phyloP scores from a whole-genome alignment of 495 filamentous ascomycete species.

The Aspergillus kassunensis region DNA sequence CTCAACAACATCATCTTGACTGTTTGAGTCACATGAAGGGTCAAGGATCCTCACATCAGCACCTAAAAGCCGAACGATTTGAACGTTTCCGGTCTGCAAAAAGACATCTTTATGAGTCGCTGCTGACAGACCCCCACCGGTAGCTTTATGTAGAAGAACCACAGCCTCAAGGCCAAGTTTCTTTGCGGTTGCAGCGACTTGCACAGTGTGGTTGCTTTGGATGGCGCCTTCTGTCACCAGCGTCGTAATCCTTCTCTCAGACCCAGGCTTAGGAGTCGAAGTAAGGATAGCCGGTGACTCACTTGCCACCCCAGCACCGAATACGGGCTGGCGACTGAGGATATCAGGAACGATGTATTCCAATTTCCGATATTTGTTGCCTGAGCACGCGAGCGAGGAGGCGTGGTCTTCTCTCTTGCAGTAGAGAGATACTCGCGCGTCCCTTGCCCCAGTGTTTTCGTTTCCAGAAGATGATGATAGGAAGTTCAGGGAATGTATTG shows the following conservation, averaged over 20 bases:
- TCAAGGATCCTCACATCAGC: constrained; percentile 37
- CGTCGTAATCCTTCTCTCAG: constrained; percentile 18
- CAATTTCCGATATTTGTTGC: constrained; percentile 45
- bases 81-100: constrained; percentile 28
- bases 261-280: too few relatives aligned
- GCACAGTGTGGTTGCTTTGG: constrained; percentile 42
- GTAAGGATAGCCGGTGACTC: not conserved
- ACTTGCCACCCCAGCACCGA: not conserved
- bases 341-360: constrained; percentile 42
- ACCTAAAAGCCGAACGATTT: constrained; percentile 32
- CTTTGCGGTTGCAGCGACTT: constrained; percentile 31
- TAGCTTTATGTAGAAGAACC: constrained; percentile 27
- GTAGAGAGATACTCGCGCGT: constrained; percentile 24
- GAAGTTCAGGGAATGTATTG: constrained; percentile 30
- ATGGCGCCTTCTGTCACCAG: constrained; percentile 41
- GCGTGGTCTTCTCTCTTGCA: constrained; percentile 40
- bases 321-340: constrained; percentile 13
- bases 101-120: constrained; percentile 17
- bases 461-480: not conserved
- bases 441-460: not conserved
- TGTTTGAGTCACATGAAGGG: constrained; percentile 2
- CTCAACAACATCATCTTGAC: constrained; percentile 16
- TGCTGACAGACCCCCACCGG: constrained; percentile 24
- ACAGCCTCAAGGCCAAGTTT: constrained; percentile 27
- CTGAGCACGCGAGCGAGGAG: constrained; percentile 33